Conservation (phyloP, 2,329 filamentous ascomycete genomes). For the Immersiporthe knoxdaviesiana region DNA sequence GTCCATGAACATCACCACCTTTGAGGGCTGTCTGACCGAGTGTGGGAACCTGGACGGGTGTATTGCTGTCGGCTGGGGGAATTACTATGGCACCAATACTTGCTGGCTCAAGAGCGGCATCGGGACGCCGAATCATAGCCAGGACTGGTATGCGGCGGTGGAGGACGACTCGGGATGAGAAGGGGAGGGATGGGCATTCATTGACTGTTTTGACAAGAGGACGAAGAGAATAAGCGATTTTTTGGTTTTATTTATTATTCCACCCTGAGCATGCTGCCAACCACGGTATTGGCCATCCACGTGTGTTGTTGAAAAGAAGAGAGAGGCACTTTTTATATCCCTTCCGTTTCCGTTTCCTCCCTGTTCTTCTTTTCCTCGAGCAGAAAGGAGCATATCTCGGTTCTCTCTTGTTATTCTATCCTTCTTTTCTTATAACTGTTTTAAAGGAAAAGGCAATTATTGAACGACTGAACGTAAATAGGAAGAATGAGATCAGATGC, state of each 20-base stretch:
- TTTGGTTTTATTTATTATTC: no score
- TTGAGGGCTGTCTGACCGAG: slow-evolving; percentile 40
- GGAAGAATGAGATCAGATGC: background rate
- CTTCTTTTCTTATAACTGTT: no score
- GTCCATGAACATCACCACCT: slow-evolving; percentile 32
- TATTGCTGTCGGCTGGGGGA: slow-evolving; percentile 42
- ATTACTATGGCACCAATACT: slow-evolving; percentile 33
- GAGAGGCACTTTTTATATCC: background rate
- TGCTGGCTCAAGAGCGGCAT: slow-evolving; percentile 44
- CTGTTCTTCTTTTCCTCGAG: background rate
- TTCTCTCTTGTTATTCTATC: background rate
- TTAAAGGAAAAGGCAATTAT: background rate
- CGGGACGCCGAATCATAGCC: slow-evolving; percentile 34
- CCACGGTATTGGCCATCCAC: no score
- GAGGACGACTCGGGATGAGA: slow-evolving; percentile 30
- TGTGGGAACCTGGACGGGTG: slow-evolving; percentile 39
- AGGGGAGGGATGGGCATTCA: background rate
- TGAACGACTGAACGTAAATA: background rate
- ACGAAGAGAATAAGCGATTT: background rate
- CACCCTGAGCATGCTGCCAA: background rate
- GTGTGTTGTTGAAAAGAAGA: background rate
- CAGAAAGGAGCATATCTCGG: background rate
- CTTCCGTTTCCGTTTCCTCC: background rate
- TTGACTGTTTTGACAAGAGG: background rate
- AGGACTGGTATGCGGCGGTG: slow-evolving; percentile 40